These are phyloP conservation scores for Blumeria graminis DNA, from an alignment of 2,329 filamentous ascomycete genomes.

Conservation along the genomic window DNA sequence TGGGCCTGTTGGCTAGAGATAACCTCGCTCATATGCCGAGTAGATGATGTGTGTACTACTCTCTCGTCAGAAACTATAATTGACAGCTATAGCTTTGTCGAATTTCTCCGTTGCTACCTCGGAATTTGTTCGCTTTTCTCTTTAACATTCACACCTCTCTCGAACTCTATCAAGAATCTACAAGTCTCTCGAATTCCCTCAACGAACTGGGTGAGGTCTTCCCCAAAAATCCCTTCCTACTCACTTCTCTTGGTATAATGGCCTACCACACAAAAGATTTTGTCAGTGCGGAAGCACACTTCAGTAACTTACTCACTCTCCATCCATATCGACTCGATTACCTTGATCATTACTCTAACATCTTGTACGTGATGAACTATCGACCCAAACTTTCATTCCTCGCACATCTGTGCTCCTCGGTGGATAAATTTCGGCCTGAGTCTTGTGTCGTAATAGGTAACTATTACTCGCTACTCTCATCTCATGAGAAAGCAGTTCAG, in stretches of 20 bases:
- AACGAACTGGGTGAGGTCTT: conserved; percentile 65
- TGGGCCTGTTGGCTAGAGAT: conserved; percentile 96
- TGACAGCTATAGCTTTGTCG: conserved; percentile 34
- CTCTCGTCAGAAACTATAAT: conserved; percentile 12
- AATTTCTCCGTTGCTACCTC: conserved; percentile 49
- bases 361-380: conserved; percentile 76
- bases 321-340: conserved; percentile 58
- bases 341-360: conserved; percentile 90
- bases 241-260: conserved; percentile 70
- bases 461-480: conserved; percentile 82
- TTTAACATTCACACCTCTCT: conserved; percentile 82
- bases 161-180: conserved; percentile 70
- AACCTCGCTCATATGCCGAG: conserved; percentile 50
- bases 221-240: conserved; percentile 65
- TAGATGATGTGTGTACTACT: conserved; percentile 46
- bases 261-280: conserved; percentile 80
- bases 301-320: conserved; percentile 59
- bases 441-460: conserved; percentile 94
- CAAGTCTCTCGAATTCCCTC: conserved; percentile 48
- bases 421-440: conserved; percentile 90
- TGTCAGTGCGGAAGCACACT: conserved; percentile 36
- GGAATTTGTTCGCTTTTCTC: conserved; percentile 80
- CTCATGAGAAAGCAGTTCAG: conserved; percentile 94
- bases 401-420: conserved; percentile 69
- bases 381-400: conserved; percentile 79